Evolutionary conservation across 2,329 filamentous ascomycete species (phyloP).

Genomic region (Sphaerostilbella broomeana): DNA sequence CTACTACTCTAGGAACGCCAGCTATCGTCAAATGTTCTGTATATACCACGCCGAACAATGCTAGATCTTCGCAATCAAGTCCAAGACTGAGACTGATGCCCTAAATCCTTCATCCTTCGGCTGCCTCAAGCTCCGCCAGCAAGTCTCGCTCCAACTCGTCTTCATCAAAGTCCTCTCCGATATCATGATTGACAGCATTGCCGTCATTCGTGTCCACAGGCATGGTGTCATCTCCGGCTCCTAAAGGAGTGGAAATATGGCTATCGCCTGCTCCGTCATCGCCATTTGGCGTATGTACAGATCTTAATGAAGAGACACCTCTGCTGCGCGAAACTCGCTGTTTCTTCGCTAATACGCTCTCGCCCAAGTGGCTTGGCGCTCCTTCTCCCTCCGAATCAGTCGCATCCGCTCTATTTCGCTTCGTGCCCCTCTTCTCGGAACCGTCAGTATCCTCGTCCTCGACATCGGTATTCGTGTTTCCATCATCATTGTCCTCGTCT

Average conservation of each 20-base stretch:
- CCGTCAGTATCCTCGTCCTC: conserved; percentile 25
- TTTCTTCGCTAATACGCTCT: conserved; percentile 44
- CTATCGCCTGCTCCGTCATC: conserved; percentile 21
- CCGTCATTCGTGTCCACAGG: conserved; percentile 27
- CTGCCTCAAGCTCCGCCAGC: conserved; percentile 50
- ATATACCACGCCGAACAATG: not conserved
- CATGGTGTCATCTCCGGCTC: not conserved
- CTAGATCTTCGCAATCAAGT: too few species aligned
- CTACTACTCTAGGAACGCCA: conserved; percentile 8
- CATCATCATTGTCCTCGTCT: conserved; percentile 12
- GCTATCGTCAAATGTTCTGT: conserved; percentile 5
- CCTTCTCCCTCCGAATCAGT: conserved; percentile 30
- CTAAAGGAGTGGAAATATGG: not conserved
- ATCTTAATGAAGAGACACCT: conserved; percentile 41
- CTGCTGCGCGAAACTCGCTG: conserved; percentile 41
- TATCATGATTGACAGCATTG: conserved; percentile 23
- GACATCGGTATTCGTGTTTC: conserved; percentile 21
- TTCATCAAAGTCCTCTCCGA: conserved; percentile 40
- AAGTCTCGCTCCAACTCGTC: conserved; percentile 59
- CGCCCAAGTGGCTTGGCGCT: conserved; percentile 22
- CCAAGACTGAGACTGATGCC: not conserved
- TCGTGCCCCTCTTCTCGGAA: conserved; percentile 22
- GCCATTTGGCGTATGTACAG: conserved; percentile 36
- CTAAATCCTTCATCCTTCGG: conserved; percentile 30
- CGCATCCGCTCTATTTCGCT: conserved; percentile 28